Evolutionary conservation across 2,329 filamentous ascomycete species (phyloP), one percentile per base, ranked within the genome.

Genomic region (Claviceps sp.): DNA sequence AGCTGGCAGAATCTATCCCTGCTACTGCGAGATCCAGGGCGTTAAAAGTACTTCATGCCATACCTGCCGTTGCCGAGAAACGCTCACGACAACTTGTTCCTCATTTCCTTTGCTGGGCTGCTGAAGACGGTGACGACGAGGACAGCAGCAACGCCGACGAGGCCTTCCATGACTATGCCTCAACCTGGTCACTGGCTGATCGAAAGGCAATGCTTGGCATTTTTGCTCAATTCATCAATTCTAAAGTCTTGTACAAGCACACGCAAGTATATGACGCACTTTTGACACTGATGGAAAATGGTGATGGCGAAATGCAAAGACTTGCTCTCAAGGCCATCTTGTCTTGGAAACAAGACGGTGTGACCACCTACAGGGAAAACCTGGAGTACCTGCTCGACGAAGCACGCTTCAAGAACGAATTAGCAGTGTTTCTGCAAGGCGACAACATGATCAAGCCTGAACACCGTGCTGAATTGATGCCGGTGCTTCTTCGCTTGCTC

Each of bases 371-470:
- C 62, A 81, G 89, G 60, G 89, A 96, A 59, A 88, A 90, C 59
- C 69, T 98, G 24, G 77, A 88, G 55, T 90, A 88, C 59, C 74
- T 98, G 2, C 77, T 97, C 8, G 93, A 98, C 58, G 93, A 97
- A 56, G 83, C 86, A 24, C 80, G 87, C 48, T 95, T 97, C 69
- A 88, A 89, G 62, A 93, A 97, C 61, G 91, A 97, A 64, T 76
- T 98, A n/a, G 85, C 88, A 0, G 81, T 93, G 4, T 85, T 98
- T 57, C 77, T 98, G 50, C 85, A 88, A 61, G 79, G 85, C 16
- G 83, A 86, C 18, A 82, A 82, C 53, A 69, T 83, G 51, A 85
- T 96, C 57, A 82, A 84, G 58, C 72, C 82, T 6, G 79, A 85
- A 49, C 88, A 98, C 62, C 81, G 85, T 8, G 62, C 71, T 3